These are phyloP conservation scores for Heimioporus sp. DNA, from an alignment of 768 basidiomycete genomes.

Conservation along the genomic window DNA sequence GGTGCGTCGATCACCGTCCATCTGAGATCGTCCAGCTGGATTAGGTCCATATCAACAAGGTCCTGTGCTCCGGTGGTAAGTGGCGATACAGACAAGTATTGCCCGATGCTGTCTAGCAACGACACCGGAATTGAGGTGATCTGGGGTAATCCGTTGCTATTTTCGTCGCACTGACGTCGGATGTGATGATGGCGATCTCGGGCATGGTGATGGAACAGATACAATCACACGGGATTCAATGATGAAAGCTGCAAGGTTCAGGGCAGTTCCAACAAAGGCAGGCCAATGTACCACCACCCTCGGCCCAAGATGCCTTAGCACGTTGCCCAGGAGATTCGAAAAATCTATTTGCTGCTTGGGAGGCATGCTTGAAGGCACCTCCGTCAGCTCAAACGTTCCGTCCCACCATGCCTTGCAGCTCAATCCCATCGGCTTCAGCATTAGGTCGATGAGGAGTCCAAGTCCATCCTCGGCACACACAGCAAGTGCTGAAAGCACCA, in stretches of 20 bases:
- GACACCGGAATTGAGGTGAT: conserved; percentile 54
- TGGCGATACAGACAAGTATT: conserved; percentile 56
- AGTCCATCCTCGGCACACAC: conserved; percentile 76
- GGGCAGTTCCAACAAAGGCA: conserved; percentile 61
- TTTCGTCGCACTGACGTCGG: conserved; percentile 2
- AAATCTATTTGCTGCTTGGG: conserved; percentile 81
- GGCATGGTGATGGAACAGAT: neutral
- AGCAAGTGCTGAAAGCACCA: conserved; percentile 69
- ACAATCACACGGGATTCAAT: conserved; percentile 9
- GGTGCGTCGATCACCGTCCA: conserved; percentile 55
- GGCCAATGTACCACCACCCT: conserved; percentile 72
- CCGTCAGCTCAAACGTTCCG: conserved; percentile 27
- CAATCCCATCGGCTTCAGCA: conserved; percentile 70
- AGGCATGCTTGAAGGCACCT: conserved; percentile 35
- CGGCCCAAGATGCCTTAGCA: conserved; percentile 78
- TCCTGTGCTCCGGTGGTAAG: conserved; percentile 59
- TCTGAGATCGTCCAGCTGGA: conserved; percentile 47
- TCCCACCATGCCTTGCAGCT: conserved; percentile 25
- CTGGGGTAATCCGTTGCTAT: conserved; percentile 31
- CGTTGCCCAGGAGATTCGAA: conserved; percentile 79
- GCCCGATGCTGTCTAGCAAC: conserved; percentile 55
- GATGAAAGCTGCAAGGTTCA: conserved; percentile 49
- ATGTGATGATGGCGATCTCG: neutral
- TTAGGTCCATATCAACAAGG: conserved; percentile 54
- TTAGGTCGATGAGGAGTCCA: conserved; percentile 75